These are phyloP conservation scores for Penicilliopsis zonata DNA, from an alignment of 495 filamentous ascomycete genomes.

Conservation along the genomic window DNA sequence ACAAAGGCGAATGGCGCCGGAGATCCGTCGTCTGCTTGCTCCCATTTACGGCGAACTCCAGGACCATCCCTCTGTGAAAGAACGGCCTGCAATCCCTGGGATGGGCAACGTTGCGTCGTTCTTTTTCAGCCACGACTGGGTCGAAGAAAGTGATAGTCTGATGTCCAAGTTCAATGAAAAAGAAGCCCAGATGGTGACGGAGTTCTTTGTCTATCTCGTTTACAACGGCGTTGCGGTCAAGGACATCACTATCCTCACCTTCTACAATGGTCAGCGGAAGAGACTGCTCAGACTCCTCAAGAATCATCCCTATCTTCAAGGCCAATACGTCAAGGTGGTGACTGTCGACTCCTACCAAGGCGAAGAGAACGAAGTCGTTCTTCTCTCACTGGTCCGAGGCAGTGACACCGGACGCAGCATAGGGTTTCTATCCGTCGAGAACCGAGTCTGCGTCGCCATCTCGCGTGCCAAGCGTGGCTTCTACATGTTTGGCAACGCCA, in stretches of 20 bases:
- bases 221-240: slow-evolving; percentile 45
- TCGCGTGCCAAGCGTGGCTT: slow-evolving; percentile 78
- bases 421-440: slow-evolving; percentile 63
- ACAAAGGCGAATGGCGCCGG: slow-evolving; percentile 65
- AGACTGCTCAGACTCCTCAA: slow-evolving; percentile 42
- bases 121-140: slow-evolving; percentile 62
- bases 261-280: slow-evolving; percentile 82
- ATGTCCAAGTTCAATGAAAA: slow-evolving; percentile 58
- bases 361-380: slow-evolving; percentile 79
- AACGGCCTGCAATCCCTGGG: slow-evolving; percentile 54
- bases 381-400: slow-evolving; percentile 78
- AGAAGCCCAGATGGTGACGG: slow-evolving; percentile 69
- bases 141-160: slow-evolving; percentile 51
- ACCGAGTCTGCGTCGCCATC: slow-evolving; percentile 77
- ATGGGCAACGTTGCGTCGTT: slow-evolving; percentile 62
- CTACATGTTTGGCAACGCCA: slow-evolving; percentile 76
- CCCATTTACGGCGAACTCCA: slow-evolving; percentile 56
- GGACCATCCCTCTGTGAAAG: slow-evolving; percentile 57
- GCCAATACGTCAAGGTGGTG: slow-evolving; percentile 47
- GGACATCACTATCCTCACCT: slow-evolving; percentile 77
- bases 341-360: slow-evolving; percentile 94
- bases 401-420: slow-evolving; percentile 45
- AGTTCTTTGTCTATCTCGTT: slow-evolving; percentile 60
- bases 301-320: slow-evolving; percentile 35
- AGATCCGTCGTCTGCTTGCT: slow-evolving; percentile 48